A percentile compares a stretch with the other conserved stretches of the same genome.
phyloP scores from a whole-genome alignment of 805 yeast species.

The Metschnikowia corniflorae region DNA sequence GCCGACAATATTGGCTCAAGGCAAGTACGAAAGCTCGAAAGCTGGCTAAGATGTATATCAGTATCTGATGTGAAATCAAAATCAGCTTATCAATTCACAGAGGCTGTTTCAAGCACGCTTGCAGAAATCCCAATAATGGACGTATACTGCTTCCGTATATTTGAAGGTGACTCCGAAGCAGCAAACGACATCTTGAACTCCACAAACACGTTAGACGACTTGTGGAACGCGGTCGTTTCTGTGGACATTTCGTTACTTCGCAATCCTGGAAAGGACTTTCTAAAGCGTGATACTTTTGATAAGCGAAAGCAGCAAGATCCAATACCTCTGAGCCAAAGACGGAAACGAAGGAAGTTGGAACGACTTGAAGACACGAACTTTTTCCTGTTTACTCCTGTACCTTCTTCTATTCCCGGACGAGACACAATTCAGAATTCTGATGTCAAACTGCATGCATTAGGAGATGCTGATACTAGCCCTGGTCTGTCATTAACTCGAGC shows the following conservation, averaged over 20 bases:
- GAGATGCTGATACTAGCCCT: background rate
- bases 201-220: constrained; percentile 2
- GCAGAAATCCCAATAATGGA: too few species aligned
- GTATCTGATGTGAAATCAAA: background rate
- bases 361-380: constrained; percentile 33
- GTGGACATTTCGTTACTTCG: constrained; percentile 3
- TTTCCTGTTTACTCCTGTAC: constrained; percentile 25
- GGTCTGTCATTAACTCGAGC: background rate
- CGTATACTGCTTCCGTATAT: too few species aligned
- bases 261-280: background rate
- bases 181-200: constrained; percentile 1
- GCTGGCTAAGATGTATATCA: constrained; percentile 19
- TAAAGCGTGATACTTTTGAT: background rate
- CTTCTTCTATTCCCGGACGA: constrained; percentile 3
- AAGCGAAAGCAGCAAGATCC: constrained; percentile 1
- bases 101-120: background rate
- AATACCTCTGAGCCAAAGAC: constrained; percentile 10
- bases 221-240: constrained; percentile 14
- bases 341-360: constrained; percentile 32
- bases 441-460: background rate
- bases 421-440: too few species aligned
- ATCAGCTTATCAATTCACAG: background rate
- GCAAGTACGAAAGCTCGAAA: constrained; percentile 5
- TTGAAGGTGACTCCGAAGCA: background rate
- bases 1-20: constrained; percentile 5